A percentile compares a stretch with the other conserved stretches of the same genome.
Conservation (phyloP, 2,329 filamentous ascomycete species). For the Pleoardoris graminearum region DNA sequence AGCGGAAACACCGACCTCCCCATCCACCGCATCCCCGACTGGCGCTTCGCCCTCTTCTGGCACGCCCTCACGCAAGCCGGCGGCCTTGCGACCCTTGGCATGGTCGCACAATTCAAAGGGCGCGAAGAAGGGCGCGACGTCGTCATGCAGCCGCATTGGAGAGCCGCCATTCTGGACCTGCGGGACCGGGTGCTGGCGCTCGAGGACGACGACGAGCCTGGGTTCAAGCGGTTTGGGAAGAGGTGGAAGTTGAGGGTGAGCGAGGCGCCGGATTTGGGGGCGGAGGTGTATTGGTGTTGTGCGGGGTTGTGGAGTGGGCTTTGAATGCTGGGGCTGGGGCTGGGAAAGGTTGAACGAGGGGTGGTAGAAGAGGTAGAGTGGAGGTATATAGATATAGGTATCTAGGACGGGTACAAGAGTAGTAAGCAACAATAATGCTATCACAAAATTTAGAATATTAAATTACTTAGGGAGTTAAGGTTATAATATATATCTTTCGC, state of each 20-base stretch:
- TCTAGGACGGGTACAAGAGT: too few relatives aligned
- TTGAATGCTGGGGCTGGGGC: too few relatives aligned
- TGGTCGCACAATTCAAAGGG: slow-evolving; percentile 5
- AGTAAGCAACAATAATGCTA: too few relatives aligned
- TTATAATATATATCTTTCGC: too few relatives aligned
- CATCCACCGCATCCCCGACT: background rate
- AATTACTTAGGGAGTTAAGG: too few relatives aligned
- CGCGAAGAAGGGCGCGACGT: background rate
- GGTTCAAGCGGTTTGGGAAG: background rate
- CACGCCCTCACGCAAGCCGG: background rate
- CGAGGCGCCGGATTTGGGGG: background rate
- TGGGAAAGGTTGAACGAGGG: too few relatives aligned
- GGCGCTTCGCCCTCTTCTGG: slow-evolving; percentile 2
- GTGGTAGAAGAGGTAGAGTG: too few relatives aligned
- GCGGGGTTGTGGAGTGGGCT: background rate
- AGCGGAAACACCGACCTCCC: background rate
- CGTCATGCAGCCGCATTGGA: background rate
- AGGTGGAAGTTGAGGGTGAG: background rate
- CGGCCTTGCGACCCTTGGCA: background rate
- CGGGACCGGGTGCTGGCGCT: background rate
- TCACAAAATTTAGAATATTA: too few relatives aligned
- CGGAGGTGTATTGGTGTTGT: slow-evolving; percentile 6
- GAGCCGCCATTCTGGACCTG: background rate
- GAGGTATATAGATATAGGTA: too few relatives aligned
- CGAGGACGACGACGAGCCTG: background rate